Base-by-base conservation (phyloP, 495 filamentous ascomycete species). In the Lepidopterella palustris region DNA sequence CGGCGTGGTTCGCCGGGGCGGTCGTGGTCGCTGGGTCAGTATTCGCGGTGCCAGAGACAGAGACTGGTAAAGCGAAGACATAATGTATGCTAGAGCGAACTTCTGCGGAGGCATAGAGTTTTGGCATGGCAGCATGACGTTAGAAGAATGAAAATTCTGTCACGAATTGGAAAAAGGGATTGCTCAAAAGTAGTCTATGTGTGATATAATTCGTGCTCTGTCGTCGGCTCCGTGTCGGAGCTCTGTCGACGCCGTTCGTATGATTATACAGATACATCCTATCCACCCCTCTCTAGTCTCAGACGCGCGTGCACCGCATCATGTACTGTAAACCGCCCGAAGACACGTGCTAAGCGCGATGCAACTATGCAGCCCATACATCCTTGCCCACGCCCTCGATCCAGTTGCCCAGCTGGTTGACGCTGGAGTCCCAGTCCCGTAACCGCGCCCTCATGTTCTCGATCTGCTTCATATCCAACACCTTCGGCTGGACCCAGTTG, bases 401-500 rank as follows among this genome's bases (percentile, higher is more conserved):
- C 90, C 90, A 97, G 73, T 92, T 90, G 39, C 92, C 92, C 53
- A 97, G 77, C 74, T 90, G 85, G 70, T 97, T 95, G 53, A 98
- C 95, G 69, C 90, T 95, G 21, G 83, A 83, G 76, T 95, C 91
- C 93, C 93, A 99, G 60, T 97, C 91, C 73, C 86, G 83, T 70
- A 99, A 74, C 54, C 92, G 76, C 67, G 80, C 78, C 65, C 88
- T 84, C 93, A 99, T 97, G 63, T 85, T 90, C 69, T 90, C 90
- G 65, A 99, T 95, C 80, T 97, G 95, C 71, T 82, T 84, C 83
- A 91, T 89, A 75, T 97, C 93, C 66, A 98, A 73, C 50, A 96
- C 89, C 80, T 97, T 97, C 11, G 93, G 95, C 79, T 99, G 93
- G 40, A 99, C 93, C 93, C 93, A 99, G 70, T 89, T 89, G 76